These are phyloP conservation scores for Neoboletus magnificus DNA, from an alignment of 768 basidiomycete species.

Conservation along the genomic window DNA sequence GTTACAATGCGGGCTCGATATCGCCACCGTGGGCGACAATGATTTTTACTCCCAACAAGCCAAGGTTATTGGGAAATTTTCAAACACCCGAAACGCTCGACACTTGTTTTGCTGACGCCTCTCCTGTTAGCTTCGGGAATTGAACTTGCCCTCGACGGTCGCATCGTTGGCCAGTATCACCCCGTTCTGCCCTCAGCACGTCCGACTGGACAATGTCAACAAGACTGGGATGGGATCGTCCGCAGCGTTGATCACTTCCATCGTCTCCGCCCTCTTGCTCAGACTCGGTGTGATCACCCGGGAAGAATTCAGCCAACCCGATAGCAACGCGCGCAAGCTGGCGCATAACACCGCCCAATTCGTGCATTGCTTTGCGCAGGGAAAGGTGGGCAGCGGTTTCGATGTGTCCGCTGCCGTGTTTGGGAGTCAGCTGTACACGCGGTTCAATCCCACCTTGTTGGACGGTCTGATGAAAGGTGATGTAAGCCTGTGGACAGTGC, in stretches of 20 bases:
- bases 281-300: constrained; percentile 63
- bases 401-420: constrained; percentile 93
- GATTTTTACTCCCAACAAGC: constrained; percentile 96
- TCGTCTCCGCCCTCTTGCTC: constrained; percentile 80
- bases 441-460: constrained; percentile 65
- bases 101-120: constrained; percentile 4
- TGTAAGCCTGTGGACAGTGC: constrained; percentile 14
- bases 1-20: constrained; percentile 59
- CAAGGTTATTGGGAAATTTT: constrained; percentile 47
- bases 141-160: constrained; percentile 59
- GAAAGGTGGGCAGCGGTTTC: constrained; percentile 97
- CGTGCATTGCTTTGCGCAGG: constrained; percentile 94
- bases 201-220: constrained; percentile 77
- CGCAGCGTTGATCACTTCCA: constrained; percentile 93
- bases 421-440: constrained; percentile 89
- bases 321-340: constrained; percentile 50
- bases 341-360: constrained; percentile 94
- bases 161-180: constrained; percentile 64
- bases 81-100: background rate
- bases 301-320: constrained; percentile 43
- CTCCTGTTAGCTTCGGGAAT: constrained; percentile 52
- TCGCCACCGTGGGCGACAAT: constrained; percentile 88
- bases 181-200: constrained; percentile 72
- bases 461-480: constrained; percentile 22
- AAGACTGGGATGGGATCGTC: constrained; percentile 98